phyloP scores from a whole-genome alignment of 139 green algal species.

The Chlamydomonas schloesseri region DNA sequence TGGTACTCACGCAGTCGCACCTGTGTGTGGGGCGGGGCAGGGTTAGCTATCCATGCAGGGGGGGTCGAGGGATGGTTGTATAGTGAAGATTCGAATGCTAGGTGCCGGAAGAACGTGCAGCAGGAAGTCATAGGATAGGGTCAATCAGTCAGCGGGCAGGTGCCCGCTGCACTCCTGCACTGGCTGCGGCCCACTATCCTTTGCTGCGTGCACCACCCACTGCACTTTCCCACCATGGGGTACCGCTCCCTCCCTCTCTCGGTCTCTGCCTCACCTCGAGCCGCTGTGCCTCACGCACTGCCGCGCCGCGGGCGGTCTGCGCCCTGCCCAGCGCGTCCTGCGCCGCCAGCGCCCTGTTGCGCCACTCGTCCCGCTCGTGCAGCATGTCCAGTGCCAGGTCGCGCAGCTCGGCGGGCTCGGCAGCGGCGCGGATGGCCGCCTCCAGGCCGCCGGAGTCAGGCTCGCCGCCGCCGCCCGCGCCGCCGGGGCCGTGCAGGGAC shows the following conservation, averaged over 20 bases:
- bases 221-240: no score
- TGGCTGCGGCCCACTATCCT: no score
- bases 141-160: no score
- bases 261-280: constrained; percentile 31
- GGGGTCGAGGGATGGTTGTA: no score
- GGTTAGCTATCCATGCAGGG: no score
- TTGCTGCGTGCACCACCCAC: no score
- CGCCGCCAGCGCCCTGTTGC: constrained; percentile 1
- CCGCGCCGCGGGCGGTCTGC: constrained; percentile 22
- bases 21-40: background rate
- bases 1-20: constrained; percentile 23
- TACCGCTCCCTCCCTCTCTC: no score
- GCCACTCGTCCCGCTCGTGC: constrained; percentile 36
- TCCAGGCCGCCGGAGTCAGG: constrained; percentile 15
- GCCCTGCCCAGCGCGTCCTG: constrained; percentile 21
- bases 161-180: no score
- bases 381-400: constrained; percentile 33
- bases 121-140: no score
- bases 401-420: constrained; percentile 4
- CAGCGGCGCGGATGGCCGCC: background rate
- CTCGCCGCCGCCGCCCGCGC: background rate
- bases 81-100: no score
- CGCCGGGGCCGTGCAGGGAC: background rate
- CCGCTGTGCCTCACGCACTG: constrained; percentile 35
- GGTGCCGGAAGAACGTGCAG: no score